These are phyloP conservation scores for Saccharomycopsis hybrid DNA, from an alignment of 1,139 yeast genomes.

Conservation along the genomic window DNA sequence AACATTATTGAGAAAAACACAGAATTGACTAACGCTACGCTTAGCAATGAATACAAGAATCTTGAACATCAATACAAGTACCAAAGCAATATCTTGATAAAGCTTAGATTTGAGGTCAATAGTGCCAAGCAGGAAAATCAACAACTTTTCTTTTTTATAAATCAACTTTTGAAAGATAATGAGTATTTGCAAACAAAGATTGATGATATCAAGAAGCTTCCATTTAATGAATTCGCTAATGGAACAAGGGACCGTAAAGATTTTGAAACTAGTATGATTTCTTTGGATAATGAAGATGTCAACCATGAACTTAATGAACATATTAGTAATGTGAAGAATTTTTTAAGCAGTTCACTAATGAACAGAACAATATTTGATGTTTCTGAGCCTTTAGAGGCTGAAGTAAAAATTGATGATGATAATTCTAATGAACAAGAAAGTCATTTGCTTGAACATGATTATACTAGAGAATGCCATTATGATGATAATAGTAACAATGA, in stretches of 20 bases:
- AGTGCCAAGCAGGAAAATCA: constrained; percentile 14
- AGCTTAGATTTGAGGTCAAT: constrained; percentile 5
- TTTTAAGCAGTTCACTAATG: constrained; percentile 1
- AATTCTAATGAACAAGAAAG: too few species aligned
- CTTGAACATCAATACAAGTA: constrained; percentile 5
- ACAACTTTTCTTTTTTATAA: constrained; percentile 13
- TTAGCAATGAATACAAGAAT: constrained; percentile 3
- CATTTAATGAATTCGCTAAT: not conserved
- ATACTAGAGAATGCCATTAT: too few species aligned
- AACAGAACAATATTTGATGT: too few species aligned
- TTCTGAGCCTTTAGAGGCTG: too few species aligned
- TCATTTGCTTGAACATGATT: too few species aligned
- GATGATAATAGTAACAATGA: too few species aligned
- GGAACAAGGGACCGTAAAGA: not conserved
- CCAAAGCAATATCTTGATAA: not conserved
- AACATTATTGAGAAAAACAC: constrained; percentile 7
- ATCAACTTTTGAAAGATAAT: constrained; percentile 15
- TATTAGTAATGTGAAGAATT: constrained; percentile 1
- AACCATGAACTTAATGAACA: constrained; percentile 8
- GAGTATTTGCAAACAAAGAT: constrained; percentile 8
- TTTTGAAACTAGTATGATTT: not conserved
- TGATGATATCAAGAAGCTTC: not conserved
- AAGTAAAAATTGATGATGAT: too few species aligned
- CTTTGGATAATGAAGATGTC: constrained; percentile 1
- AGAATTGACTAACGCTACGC: constrained; percentile 6